Base-by-base conservation (phyloP, 257 asterid genomes). In the Primulina tabacum region DNA sequence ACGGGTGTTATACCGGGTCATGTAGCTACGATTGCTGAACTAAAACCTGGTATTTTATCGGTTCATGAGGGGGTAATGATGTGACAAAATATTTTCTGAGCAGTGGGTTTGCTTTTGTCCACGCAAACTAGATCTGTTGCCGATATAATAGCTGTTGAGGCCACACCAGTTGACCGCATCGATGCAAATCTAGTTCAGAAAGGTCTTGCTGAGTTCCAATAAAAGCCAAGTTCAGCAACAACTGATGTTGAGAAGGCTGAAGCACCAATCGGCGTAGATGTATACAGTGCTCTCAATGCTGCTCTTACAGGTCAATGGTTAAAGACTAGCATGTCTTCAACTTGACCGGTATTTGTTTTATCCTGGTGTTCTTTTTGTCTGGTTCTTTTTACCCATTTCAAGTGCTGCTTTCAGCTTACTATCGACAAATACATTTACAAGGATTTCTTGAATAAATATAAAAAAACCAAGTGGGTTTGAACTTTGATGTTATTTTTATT, bases 1-100 rank as follows among this genome's bases (percentile, higher is more conserved):
- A 91, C 89, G 97, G 96, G 95, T 87, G 92, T 91, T 70, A 80
- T 91, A 79, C 96, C 96, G 0, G 96, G 95, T 63, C 97, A 91
- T 43, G 97, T 91, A 20, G 81, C 97, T 7, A 85, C 96, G 21
- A 87, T 91, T 74, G 96, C 96, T 3, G 97, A 89, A 86, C 83
- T 91, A 37, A 83, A 83, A 72, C 85, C 88, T 1, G 88, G 88
- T 1, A 68, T 83, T 26, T 34, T 83, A 63, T 75, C 85, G 12
- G 80, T 83, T 67, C 85, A 83, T 5, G 85, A 81, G n/a, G n/a
- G 24, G 85, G 82, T 34, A 78, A 64, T 14, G 82, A 75, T 7
- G 80, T 78, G 75, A 76, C 58, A 24, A 83, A 83, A 62, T 83
- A 80, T 56, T 80, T 83, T 18, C 66, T 83, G 55, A 80, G 85